These are phyloP conservation scores for Cercospora zeina DNA, from an alignment of 2,329 filamentous ascomycete species.

Conservation along the genomic window DNA sequence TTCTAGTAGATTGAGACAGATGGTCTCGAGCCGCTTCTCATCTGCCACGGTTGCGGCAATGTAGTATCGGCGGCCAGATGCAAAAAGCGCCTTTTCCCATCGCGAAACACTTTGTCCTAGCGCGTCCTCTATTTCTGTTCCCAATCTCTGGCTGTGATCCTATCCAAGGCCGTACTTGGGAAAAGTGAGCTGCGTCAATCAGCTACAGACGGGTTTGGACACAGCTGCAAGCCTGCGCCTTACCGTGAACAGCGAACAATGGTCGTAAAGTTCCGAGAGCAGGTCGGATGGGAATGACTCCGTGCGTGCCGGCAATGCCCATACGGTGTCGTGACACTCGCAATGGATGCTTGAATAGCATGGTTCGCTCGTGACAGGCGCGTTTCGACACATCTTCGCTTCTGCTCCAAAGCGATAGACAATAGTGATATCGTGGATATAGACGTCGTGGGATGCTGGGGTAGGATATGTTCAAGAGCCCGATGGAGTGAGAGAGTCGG, in stretches of 20 bases:
- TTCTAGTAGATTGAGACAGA: background rate
- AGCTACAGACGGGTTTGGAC: background rate
- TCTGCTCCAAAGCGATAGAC: background rate
- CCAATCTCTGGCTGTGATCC: background rate
- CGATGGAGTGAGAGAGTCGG: background rate
- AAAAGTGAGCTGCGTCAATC: background rate
- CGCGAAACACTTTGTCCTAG: background rate
- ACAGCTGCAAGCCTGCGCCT: background rate
- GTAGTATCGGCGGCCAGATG: background rate
- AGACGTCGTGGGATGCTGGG: background rate
- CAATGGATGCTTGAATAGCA: background rate
- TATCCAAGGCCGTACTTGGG: background rate
- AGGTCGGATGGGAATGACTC: background rate
- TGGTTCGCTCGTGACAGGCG: background rate
- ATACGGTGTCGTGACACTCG: background rate
- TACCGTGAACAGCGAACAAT: background rate
- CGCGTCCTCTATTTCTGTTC: background rate
- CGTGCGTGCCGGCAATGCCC: background rate
- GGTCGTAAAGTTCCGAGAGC: background rate
- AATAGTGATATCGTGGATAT: background rate
- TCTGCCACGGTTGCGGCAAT: background rate
- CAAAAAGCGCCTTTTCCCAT: background rate
- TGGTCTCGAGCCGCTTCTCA: background rate
- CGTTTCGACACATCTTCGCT: background rate
- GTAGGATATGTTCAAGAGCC: background rate